phyloP scores from a whole-genome alignment of 148 eudicot species.

The Arctostaphylos glauca region DNA sequence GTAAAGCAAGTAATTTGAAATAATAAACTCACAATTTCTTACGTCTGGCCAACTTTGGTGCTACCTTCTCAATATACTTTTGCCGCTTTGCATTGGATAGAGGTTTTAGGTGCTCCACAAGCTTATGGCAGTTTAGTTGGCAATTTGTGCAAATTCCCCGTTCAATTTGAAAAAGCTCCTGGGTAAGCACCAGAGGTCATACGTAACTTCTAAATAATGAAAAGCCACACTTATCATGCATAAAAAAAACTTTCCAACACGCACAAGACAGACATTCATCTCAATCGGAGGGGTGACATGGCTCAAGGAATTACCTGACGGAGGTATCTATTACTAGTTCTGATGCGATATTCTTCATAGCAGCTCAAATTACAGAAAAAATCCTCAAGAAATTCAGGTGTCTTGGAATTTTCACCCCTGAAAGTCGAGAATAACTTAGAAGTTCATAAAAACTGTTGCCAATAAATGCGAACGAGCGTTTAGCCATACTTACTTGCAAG shows the following conservation, averaged over 20 bases:
- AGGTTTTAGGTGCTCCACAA: slow-evolving; percentile 64
- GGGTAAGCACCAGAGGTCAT: slow-evolving; percentile 19
- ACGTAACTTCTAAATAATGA: background rate
- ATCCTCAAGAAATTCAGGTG: slow-evolving; percentile 80
- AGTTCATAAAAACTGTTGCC: background rate
- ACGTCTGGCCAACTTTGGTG: slow-evolving; percentile 59
- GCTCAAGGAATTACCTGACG: slow-evolving; percentile 58
- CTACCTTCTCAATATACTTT: slow-evolving; percentile 56
- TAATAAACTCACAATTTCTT: slow-evolving; percentile 57
- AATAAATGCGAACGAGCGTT: background rate
- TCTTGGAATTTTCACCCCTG: slow-evolving; percentile 69
- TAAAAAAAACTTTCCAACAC: background rate
- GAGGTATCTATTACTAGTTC: slow-evolving; percentile 77
- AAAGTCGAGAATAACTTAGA: slow-evolving; percentile 9
- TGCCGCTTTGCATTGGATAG: slow-evolving; percentile 55
- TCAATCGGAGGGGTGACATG: background rate
- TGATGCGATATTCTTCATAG: slow-evolving; percentile 68
- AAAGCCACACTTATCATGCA: background rate
- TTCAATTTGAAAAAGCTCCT: slow-evolving; percentile 88
- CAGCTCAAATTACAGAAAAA: slow-evolving; percentile 77
- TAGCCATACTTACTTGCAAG: slow-evolving; percentile 63
- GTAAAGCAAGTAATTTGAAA: background rate
- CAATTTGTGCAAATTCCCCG: slow-evolving; percentile 85
- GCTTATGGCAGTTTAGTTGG: slow-evolving; percentile 80
- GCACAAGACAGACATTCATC: background rate